These are phyloP conservation scores for Penicillium cosmopolitanum DNA, from an alignment of 495 filamentous ascomycete species.

Conservation along the genomic window DNA sequence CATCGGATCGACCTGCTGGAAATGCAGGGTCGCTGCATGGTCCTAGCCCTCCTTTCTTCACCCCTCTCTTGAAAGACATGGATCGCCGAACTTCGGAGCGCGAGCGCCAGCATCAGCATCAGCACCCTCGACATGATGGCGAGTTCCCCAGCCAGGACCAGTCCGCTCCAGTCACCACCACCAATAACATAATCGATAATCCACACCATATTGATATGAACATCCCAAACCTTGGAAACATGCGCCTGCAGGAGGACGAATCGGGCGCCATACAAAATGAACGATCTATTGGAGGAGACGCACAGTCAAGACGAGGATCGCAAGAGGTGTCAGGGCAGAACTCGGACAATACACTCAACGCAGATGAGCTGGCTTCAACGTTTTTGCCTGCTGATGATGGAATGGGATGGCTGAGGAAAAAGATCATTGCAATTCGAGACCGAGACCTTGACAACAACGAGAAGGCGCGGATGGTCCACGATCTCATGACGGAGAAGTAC, in stretches of 20 bases:
- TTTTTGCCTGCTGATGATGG: conserved; percentile 90
- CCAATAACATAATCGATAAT: neutral
- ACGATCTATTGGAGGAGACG: neutral
- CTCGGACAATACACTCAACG: conserved; percentile 7
- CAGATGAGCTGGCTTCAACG: conserved; percentile 26
- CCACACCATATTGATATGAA: neutral
- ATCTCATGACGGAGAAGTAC: conserved; percentile 80
- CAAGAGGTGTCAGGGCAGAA: neutral
- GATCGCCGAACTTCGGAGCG: conserved; percentile 29
- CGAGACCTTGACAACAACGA: conserved; percentile 64
- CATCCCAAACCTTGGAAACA: neutral
- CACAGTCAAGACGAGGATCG: conserved; percentile 2
- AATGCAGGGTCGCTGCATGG: conserved; percentile 32
- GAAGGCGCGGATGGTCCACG: conserved; percentile 84
- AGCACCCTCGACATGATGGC: conserved; percentile 13
- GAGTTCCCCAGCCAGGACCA: conserved; percentile 3
- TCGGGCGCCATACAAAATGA: neutral
- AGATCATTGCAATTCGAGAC: conserved; percentile 76
- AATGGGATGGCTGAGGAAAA: conserved; percentile 73
- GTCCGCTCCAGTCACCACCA: neutral
- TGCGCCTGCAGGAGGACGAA: neutral
- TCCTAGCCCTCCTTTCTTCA: conserved; percentile 24
- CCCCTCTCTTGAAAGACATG: conserved; percentile 34
- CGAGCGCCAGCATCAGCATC: conserved; percentile 4
- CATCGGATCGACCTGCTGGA: conserved; percentile 16